phyloP scores from a whole-genome alignment of 768 basidiomycete genomes.

The Termitomyces sp. region DNA sequence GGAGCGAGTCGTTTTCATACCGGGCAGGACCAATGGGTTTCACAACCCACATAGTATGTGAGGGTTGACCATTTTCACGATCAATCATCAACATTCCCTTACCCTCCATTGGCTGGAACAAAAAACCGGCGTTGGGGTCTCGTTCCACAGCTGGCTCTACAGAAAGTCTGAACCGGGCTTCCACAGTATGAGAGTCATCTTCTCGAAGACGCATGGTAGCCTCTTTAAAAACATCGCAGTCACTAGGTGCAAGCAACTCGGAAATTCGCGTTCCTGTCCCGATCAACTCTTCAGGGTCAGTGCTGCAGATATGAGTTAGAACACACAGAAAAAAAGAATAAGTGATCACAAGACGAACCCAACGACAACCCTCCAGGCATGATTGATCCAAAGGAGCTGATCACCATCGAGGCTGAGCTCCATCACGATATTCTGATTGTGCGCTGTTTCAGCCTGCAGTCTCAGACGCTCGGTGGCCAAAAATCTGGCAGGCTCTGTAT shows the following conservation, averaged over 20 bases:
- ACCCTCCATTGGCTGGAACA: conserved; percentile 89
- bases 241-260: conserved; percentile 68
- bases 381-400: conserved; percentile 93
- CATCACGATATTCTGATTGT: conserved; percentile 93
- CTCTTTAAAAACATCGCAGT: conserved; percentile 79
- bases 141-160: conserved; percentile 58
- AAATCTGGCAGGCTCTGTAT: conserved; percentile 75
- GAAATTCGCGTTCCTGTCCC: conserved; percentile 81
- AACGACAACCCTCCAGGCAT: conserved; percentile 90
- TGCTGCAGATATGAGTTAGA: conserved; percentile 35
- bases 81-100: conserved; percentile 99
- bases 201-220: conserved; percentile 81
- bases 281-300: conserved; percentile 73
- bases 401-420: conserved; percentile 93
- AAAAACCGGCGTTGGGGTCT: conserved; percentile 45
- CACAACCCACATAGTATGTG: conserved; percentile 98
- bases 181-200: conserved; percentile 92
- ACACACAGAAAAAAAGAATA: not conserved
- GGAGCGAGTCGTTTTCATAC: conserved; percentile 59
- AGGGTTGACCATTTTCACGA: conserved; percentile 78
- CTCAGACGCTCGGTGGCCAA: conserved; percentile 84
- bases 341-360: conserved; percentile 49
- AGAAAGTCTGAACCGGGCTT: conserved; percentile 84
- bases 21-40: conserved; percentile 73
- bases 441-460: conserved; percentile 89